A percentile compares a stretch with the other conserved stretches of the same genome.
Evolutionary conservation across 1,284 basidiomycete species (phyloP).

Genomic region (Cutaneotrichosporon arboriforme): DNA sequence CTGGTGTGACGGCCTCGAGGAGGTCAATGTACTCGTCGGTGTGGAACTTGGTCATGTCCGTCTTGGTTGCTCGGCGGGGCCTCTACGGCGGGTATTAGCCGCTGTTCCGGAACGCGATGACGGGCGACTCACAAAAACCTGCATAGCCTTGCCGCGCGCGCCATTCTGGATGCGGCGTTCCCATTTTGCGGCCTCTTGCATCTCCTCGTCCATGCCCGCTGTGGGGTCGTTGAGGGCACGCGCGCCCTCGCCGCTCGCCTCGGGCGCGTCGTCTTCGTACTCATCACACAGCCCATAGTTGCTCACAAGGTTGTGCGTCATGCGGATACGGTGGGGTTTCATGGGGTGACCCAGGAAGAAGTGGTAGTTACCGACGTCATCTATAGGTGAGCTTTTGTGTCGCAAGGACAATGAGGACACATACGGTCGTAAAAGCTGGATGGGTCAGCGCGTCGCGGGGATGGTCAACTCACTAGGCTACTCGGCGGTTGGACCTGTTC

Average conservation of each 20-base stretch:
- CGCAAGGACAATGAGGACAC: background rate
- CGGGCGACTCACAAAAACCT: conserved; percentile 66
- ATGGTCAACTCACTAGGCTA: conserved; percentile 19
- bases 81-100: conserved; percentile 53
- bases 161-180: conserved; percentile 31
- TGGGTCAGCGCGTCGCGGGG: background rate
- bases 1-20: conserved; percentile 77
- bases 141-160: conserved; percentile 59
- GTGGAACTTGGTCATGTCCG: conserved; percentile 87
- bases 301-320: conserved; percentile 85
- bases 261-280: conserved; percentile 24
- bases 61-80: conserved; percentile 71
- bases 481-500: conserved; percentile 16
- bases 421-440: conserved; percentile 36
- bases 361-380: conserved; percentile 52
- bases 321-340: conserved; percentile 90
- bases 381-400: conserved; percentile 7
- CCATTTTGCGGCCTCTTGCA: conserved; percentile 25
- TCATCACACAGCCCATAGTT: conserved; percentile 69
- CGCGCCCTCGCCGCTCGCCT: conserved; percentile 24
- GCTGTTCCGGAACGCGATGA: too few relatives aligned
- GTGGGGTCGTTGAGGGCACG: conserved; percentile 26
- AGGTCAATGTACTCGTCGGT: conserved; percentile 98
- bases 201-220: conserved; percentile 14
- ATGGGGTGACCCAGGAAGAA: conserved; percentile 87